Evolutionary conservation across 75 land plant genomes (phyloP).

Genomic region (Selaginella moellendorffii): DNA sequence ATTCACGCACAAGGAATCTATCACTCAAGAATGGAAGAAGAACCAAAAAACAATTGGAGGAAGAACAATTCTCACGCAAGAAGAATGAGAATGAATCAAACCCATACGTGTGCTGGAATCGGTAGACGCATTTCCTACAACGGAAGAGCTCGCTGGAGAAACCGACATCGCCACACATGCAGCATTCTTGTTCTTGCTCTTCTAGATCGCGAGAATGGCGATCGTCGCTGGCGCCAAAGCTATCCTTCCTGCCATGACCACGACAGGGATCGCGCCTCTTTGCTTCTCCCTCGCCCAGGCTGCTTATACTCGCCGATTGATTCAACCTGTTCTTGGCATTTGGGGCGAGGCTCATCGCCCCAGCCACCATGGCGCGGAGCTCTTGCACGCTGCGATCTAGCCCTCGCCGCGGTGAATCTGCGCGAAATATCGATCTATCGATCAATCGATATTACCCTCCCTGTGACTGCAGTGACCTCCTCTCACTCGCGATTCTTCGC

Average conservation of each 20-base stretch:
- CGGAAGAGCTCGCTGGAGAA: conserved; percentile 17
- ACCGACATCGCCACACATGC: conserved; percentile 33
- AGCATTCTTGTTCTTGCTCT: conserved; percentile 17
- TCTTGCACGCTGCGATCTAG: too few relatives aligned
- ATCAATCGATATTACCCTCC: too few relatives aligned
- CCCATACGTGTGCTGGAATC: conserved; percentile 29
- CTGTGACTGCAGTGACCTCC: too few relatives aligned
- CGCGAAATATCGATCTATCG: too few relatives aligned
- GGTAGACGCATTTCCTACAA: conserved; percentile 18
- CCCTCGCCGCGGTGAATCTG: too few relatives aligned
- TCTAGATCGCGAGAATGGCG: not conserved
- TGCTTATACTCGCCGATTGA: too few relatives aligned
- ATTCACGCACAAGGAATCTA: not conserved
- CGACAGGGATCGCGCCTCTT: too few relatives aligned
- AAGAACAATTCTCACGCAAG: not conserved
- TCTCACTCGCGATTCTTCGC: too few relatives aligned
- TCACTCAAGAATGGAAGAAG: not conserved
- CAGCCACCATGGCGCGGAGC: not conserved
- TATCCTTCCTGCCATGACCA: too few relatives aligned
- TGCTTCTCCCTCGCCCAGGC: too few relatives aligned
- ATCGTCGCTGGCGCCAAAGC: not conserved
- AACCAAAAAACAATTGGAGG: not conserved
- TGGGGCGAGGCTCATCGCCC: not conserved
- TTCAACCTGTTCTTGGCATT: not conserved
- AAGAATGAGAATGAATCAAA: not conserved